Percentiles rank a stretch among this genome's conserved stretches.
These are phyloP conservation scores for Harrya chromipes DNA, from an alignment of 768 basidiomycete genomes.

Conservation along the genomic window DNA sequence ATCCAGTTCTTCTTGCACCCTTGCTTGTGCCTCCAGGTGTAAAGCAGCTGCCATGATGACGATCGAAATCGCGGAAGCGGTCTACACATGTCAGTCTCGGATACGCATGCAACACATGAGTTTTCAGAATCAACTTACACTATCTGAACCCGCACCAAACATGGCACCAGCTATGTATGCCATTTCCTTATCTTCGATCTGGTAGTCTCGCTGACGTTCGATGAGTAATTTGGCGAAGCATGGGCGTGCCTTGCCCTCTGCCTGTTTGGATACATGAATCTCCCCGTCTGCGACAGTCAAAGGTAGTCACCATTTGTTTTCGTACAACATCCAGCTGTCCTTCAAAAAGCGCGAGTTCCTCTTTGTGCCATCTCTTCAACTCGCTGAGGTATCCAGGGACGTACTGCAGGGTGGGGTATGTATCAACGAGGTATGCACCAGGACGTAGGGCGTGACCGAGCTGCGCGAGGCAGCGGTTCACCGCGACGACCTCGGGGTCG, in stretches of 20 bases:
- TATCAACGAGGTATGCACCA: conserved; percentile 28
- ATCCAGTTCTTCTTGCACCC: conserved; percentile 54
- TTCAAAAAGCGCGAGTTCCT: conserved; percentile 35
- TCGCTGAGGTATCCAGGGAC: conserved; percentile 42
- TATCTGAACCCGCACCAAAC: conserved; percentile 43
- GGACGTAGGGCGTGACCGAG: conserved; percentile 25
- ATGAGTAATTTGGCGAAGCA: conserved; percentile 38
- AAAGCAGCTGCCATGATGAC: conserved; percentile 53
- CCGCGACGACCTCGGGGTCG: conserved; percentile 33
- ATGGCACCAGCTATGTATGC: conserved; percentile 41
- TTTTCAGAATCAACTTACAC: conserved; percentile 23
- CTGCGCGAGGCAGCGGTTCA: conserved; percentile 26
- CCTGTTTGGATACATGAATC: conserved; percentile 12
- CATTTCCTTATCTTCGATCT: conserved; percentile 33
- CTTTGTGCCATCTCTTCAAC: conserved; percentile 49
- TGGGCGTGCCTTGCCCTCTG: conserved; percentile 19
- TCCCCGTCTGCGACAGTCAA: too few species aligned
- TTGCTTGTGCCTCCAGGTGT: conserved; percentile 47
- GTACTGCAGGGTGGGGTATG: conserved; percentile 21
- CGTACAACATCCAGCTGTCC: conserved; percentile 29
- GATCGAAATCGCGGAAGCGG: conserved; percentile 48
- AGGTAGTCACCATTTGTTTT: conserved; percentile 26
- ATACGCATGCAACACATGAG: too few species aligned
- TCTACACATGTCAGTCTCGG: conserved; percentile 15
- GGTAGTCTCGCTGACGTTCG: conserved; percentile 33